Base-by-base conservation (phyloP, 495 filamentous ascomycete species). In the Eremomyces bilateralis region DNA sequence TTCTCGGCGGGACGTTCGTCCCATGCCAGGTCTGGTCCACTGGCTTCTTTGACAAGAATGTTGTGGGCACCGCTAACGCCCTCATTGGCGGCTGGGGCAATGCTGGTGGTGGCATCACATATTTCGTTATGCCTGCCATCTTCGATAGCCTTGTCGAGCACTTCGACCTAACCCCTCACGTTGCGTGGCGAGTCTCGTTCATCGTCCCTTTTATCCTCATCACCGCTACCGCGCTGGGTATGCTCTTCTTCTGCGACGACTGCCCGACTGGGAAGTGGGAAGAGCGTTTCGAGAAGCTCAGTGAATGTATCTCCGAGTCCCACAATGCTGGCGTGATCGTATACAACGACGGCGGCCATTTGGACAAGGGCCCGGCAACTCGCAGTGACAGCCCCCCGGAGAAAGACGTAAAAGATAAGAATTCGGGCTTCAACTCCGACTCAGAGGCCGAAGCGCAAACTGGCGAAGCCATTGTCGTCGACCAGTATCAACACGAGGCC, bases 1-100 rank as follows among this genome's bases (percentile, higher is more conserved):
- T 95, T 36, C 65, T 95, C 1, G 85, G 85, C 20, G 85, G 76
- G 0, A 67, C 67, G 3, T 95, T 95, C 42, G 84, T 95, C 2
- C 85, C 85, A 1, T 94, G 85, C 52, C 85, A 92, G 44, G 85
- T 94, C 4, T 95, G 85, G 84, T 79, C 75, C 20, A 93, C 85
- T 0, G 83, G 77, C 1, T 94, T 85, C 61, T 92, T 88, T 46
- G 85, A 95, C 59, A 93, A 91, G 61, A 90, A 80, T 47, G 69
- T 94, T 13, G 79, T 95, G 16, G 85, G 85, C 21, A 80, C 80
- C 3, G 80, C 84, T 37, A 95, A 93, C 47, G 73, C 81, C 4
- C 56, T 95, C 1, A 73, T 82, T 10, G 85, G 69, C 33, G 85
- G 85, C 1, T 72, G 76, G 51, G 85, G 85, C 22, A 95, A 94